phyloP scores from a whole-genome alignment of 805 yeast genomes.

The Candida fluviatilis region DNA sequence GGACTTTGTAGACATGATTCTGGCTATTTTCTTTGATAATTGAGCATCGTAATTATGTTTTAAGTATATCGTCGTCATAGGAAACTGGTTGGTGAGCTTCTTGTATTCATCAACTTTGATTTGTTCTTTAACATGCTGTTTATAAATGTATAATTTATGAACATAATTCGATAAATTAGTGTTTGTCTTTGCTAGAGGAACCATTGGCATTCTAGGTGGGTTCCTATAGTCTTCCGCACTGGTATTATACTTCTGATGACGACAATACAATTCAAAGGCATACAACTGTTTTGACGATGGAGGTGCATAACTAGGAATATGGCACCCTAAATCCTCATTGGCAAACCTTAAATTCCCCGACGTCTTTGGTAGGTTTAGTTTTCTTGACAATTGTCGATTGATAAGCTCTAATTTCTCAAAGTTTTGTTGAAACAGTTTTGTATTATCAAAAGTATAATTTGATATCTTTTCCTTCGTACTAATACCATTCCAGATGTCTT shows the following conservation, averaged over 20 bases:
- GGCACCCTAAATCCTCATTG: neutral
- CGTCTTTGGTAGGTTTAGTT: constrained; percentile 1
- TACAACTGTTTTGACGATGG: constrained; percentile 9
- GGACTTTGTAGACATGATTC: neutral
- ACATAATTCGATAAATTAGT: constrained; percentile 22
- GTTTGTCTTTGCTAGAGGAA: constrained; percentile 20
- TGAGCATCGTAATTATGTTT: neutral
- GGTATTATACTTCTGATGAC: neutral
- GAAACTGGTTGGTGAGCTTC: neutral
- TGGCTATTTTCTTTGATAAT: constrained; percentile 1
- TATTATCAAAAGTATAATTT: neutral
- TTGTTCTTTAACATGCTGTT: constrained; percentile 7
- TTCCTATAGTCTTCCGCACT: neutral
- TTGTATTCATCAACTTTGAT: constrained; percentile 6
- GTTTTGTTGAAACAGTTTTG: constrained; percentile 3
- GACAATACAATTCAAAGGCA: constrained; percentile 1
- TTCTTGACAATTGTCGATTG: neutral
- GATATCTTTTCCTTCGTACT: neutral
- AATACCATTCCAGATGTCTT: neutral
- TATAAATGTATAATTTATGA: constrained; percentile 19
- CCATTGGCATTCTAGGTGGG: constrained; percentile 11
- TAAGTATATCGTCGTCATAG: neutral
- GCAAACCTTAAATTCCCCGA: neutral
- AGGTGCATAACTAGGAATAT: constrained; percentile 12
- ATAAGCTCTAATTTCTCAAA: neutral